Percentiles rank a stretch among this genome's conserved stretches.
Evolutionary conservation across 306 rosid genomes (phyloP).

Genomic region (Prunus mume): DNA sequence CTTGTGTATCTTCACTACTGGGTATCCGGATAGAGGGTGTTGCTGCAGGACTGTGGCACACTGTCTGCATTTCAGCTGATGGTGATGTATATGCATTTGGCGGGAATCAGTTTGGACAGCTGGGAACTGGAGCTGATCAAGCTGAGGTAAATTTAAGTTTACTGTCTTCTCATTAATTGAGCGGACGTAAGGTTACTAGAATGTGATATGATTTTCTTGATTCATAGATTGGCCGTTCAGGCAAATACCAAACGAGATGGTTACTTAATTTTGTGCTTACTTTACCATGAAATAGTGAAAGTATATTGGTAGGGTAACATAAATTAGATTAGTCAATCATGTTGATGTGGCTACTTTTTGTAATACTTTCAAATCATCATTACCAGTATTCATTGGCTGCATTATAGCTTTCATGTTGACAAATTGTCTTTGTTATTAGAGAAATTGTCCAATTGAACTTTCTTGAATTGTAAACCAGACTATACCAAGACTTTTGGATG

Average conservation of each 20-base stretch:
- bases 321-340: not conserved
- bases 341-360: not conserved
- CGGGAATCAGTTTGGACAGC: constrained; percentile 94
- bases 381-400: not conserved
- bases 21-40: constrained; percentile 75
- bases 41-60: constrained; percentile 94
- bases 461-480: constrained; percentile 50
- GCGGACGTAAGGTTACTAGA: not conserved
- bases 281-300: not conserved
- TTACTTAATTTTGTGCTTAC: not conserved
- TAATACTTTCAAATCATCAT: not conserved
- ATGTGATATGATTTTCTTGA: not conserved
- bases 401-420: constrained; percentile 1
- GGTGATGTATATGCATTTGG: constrained; percentile 92
- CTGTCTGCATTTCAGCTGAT: constrained; percentile 77
- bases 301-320: not conserved
- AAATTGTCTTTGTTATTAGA: not conserved
- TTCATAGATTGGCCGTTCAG: not conserved
- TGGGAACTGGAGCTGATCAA: constrained; percentile 87
- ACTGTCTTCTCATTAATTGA: not conserved
- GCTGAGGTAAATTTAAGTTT: constrained; percentile 60
- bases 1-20: constrained; percentile 75
- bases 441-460: constrained; percentile 14
- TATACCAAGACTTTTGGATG: constrained; percentile 75
- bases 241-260: not conserved